A percentile compares a stretch with the other conserved stretches of the same genome.
These are phyloP conservation scores for Massarina eburnea DNA, from an alignment of 2,329 filamentous ascomycete species.

Conservation along the genomic window DNA sequence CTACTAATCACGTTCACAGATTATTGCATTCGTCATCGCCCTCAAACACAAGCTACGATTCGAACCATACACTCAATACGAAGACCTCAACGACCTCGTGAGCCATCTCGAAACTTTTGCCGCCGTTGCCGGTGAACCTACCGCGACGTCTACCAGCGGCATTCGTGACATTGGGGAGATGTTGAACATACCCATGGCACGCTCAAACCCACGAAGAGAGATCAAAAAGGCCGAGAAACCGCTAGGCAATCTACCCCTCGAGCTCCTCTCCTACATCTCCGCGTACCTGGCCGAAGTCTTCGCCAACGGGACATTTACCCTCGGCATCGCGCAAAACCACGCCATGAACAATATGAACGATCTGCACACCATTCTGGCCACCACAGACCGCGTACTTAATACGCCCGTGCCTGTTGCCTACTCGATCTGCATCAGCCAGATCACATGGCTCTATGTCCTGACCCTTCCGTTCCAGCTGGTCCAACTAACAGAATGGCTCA, in stretches of 20 bases:
- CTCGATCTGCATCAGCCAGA: conserved; percentile 80
- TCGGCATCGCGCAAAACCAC: conserved; percentile 60
- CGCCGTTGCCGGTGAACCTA: conserved; percentile 20
- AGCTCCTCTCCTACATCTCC: conserved; percentile 73
- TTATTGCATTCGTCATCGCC: conserved; percentile 73
- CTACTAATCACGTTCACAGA: conserved; percentile 67
- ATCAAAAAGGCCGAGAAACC: conserved; percentile 73
- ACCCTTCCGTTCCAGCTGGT: conserved; percentile 80
- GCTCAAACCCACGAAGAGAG: conserved; percentile 74
- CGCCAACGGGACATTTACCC: conserved; percentile 50
- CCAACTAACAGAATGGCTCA: conserved; percentile 65
- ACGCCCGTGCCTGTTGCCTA: conserved; percentile 83
- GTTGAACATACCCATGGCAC: conserved; percentile 74
- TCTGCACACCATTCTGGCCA: conserved; percentile 72
- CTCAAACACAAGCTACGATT: conserved; percentile 83
- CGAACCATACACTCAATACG: conserved; percentile 77
- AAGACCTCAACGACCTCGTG: conserved; percentile 70
- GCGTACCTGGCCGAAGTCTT: conserved; percentile 66
- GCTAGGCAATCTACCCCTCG: conserved; percentile 77
- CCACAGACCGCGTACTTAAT: conserved; percentile 75
- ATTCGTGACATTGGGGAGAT: too few species aligned
- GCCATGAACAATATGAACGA: too few species aligned
- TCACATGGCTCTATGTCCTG: conserved; percentile 81
- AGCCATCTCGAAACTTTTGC: conserved; percentile 76
- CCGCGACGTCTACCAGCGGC: too few species aligned